Base-by-base conservation (phyloP, 768 basidiomycete species). In the Agaricus bisporus region DNA sequence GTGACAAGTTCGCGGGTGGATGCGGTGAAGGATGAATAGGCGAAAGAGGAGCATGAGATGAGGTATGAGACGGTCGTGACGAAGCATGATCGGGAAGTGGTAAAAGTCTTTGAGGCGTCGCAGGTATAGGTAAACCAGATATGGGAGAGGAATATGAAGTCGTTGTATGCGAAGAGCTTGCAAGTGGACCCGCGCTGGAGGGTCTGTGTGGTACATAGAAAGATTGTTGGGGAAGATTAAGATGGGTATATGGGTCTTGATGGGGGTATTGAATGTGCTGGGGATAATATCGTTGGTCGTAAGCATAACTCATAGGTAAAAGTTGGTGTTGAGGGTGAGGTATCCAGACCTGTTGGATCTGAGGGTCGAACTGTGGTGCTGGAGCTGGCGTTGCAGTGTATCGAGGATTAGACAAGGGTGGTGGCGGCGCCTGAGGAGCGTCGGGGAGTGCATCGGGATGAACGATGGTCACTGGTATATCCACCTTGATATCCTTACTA, bases 401-500 rank as follows among this genome's bases (percentile, higher is more conserved):
- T 17, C 49, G 48, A 22, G 56, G 46, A 20, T 54, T 17, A 26
- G 55, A 8, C 26, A 37, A 36, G 17, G 26, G 4, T 28, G 26
- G 41, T 6, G 44, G 46, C 18, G 39, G 50, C 20, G 29, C 38
- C n/a, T 20, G 48, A n/a, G 58, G 50, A 22, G 58, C 36, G 14
- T 60, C 57, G 15, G 83, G 79, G 8, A 82, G 60, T 5, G 83
- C 80, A n/a, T 70, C 65, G 1, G 86, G 83, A 63, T 90, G 86
- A 20, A 82, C 72, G 18, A 89, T 73, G 20, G 72, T 73, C 0
- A 89, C 74, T 9, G 86, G 86, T 9, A 92, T 68, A 44, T 79
- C 74, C 0, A 91, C 65, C 26, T 77, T 60, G 22, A 88, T 76
- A 63, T 91, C 87, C 66, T 88, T 89, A 60, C 90, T 92, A 32